Evolutionary conservation across 495 filamentous ascomycete species (phyloP), one percentile per base, ranked within the genome.

Genomic region (Echria macrotheca): DNA sequence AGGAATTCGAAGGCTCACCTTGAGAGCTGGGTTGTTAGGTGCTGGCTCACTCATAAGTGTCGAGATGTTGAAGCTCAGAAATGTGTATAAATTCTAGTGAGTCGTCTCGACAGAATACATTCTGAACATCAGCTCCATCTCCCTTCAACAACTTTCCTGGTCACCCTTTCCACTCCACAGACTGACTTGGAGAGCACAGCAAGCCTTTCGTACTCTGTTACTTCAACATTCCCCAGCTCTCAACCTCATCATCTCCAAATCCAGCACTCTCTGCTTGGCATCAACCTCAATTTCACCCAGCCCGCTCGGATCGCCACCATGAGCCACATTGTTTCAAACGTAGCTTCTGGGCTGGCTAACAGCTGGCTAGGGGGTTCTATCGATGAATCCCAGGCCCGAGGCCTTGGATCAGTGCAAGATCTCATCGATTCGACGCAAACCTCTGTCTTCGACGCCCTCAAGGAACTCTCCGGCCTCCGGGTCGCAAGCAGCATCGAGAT

Each of bases 381-480:
- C 28, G 7, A 31, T 6, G 28, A 31, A n/a, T n/a, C n/a, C n/a
- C n/a, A n/a, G n/a, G n/a, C n/a, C n/a, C n/a, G n/a, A n/a, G n/a
- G n/a, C n/a, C n/a, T 31, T 6, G 28, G 28, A 31, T 11, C 36
- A 19, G 17, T 39, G 36, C 36, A 26, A 15, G 40, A 43, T 17
- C 17, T 43, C 18, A 43, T 43, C 40, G 40, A 43, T 22, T 12
- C 19, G 8, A 24, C 11, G 12, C 68, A 73, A 33, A 54, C 69
- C 25, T 63, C 68, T 17, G 64, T 82, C 12, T 57, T 82, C 29
- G 66, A 82, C 54, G 64, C 68, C 8, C 71, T 84, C 40, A 75
- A 80, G 47, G 62, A 65, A 9, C 70, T 82, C 5, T 70, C 76
- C 28, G 65, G 61, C 18, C 52, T 65, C 43, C 78, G 79, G 15